A percentile compares a stretch with the other conserved stretches of the same genome.
Evolutionary conservation across 805 yeast species (phyloP).

Genomic region (Metschnikowia koreensis): DNA sequence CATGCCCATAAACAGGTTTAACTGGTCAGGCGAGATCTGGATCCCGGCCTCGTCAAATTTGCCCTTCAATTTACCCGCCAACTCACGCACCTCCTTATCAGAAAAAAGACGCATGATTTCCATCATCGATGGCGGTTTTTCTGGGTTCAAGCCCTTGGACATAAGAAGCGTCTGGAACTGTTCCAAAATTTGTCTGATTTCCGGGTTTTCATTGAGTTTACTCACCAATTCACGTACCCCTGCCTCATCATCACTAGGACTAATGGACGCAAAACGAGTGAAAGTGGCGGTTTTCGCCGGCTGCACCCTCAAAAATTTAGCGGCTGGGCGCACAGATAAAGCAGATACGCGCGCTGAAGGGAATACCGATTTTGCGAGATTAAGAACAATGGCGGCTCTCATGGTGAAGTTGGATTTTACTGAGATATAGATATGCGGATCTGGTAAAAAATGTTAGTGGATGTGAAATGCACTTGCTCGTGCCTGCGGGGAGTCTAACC

Average conservation of each 20-base stretch:
- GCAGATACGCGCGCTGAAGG: neutral
- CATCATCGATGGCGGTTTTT: conserved; percentile 34
- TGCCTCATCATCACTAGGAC: conserved; percentile 9
- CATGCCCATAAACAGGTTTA: conserved; percentile 28
- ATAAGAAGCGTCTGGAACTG: conserved; percentile 32
- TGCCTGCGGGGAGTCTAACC: neutral
- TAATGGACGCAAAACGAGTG: conserved; percentile 12
- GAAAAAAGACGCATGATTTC: conserved; percentile 37
- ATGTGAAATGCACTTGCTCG: neutral
- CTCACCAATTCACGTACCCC: conserved; percentile 20
- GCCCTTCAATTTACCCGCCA: conserved; percentile 27
- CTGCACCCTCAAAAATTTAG: neutral
- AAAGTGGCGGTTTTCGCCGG: neutral
- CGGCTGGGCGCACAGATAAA: neutral
- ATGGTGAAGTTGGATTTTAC: neutral
- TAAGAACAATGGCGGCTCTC: conserved; percentile 7
- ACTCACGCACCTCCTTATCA: conserved; percentile 34
- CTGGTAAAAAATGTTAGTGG: neutral
- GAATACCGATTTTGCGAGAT: conserved; percentile 4
- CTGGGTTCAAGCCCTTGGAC: conserved; percentile 32
- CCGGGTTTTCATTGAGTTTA: conserved; percentile 27
- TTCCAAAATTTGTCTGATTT: conserved; percentile 27
- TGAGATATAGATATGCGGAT: neutral
- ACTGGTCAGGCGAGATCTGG: conserved; percentile 32
- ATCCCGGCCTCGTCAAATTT: conserved; percentile 34